Conservation (phyloP, 306 rosid genomes). For the Fagus crenata region DNA sequence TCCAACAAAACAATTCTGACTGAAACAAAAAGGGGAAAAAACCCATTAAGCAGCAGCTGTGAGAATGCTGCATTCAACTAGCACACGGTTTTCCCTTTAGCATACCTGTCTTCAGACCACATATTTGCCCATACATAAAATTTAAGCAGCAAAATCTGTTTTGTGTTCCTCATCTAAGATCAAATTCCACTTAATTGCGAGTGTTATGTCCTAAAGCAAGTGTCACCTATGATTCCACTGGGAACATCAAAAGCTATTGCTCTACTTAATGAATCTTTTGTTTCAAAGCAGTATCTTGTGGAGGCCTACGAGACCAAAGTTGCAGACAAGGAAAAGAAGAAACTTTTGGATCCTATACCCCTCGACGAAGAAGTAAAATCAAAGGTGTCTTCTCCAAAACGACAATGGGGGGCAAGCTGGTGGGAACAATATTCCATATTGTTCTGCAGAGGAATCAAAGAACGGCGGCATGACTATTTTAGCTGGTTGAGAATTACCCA, state of each 20-base stretch:
- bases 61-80: neutral
- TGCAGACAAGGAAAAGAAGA: constrained; percentile 80
- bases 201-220: constrained; percentile 1
- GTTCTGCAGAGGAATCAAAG: constrained; percentile 84
- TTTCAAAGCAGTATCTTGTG: constrained; percentile 66
- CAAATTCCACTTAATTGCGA: neutral
- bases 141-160: neutral
- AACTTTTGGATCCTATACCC: constrained; percentile 53
- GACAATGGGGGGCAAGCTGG: constrained; percentile 95
- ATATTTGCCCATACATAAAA: neutral
- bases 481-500: constrained; percentile 97
- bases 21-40: neutral
- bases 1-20: neutral
- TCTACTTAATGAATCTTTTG: constrained; percentile 1
- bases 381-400: constrained; percentile 44
- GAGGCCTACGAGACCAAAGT: constrained; percentile 77
- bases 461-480: constrained; percentile 82
- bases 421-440: constrained; percentile 71
- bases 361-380: constrained; percentile 65
- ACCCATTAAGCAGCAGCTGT: neutral
- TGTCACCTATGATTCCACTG: neutral
- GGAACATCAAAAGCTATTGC: constrained; percentile 1
- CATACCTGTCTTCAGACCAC: neutral
- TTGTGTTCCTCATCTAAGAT: neutral
- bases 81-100: neutral